Base-by-base conservation (phyloP, 768 basidiomycete genomes). In the Pleurotus eryngii region DNA sequence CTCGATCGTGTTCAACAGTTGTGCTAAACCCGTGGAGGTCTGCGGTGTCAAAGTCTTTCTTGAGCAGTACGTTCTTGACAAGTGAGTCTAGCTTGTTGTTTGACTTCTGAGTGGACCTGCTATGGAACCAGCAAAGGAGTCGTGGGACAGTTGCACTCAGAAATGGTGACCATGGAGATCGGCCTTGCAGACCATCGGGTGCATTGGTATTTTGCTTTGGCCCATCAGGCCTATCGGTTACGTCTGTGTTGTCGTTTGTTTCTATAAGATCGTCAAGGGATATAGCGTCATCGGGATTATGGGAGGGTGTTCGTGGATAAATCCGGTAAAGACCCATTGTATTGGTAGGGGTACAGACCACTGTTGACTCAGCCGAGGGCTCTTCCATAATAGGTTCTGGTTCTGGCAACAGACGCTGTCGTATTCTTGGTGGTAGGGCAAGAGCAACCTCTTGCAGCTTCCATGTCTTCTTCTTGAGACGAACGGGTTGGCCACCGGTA, bases 51-150 rank as follows among this genome's bases (percentile, higher is more conserved):
- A 75, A 74, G 17, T 60, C 55, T 1, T 59, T 59, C 8, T 66
- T 59, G 0, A 61, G 46, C 3, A 74, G 46, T 8, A 70, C 69
- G 0, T 60, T 61, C 12, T 68, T 37, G 22, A 70, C 67, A 0
- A 77, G 64, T 0, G 57, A 57, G 22, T 74, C 57, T 1, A 72
- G 46, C 30, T 71, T 69, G 1, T 43, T 43, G 11, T 55, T 53
- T 1, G 73, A 72, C 49, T 74, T 76, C 2, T 39, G 20, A 12
- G 48, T 65, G 0, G 68, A 67, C 1, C 67, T 64, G 1, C 57
- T 59, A 46, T 72, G 73, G 5, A 65, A 63, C 74, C 74, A 75
- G n/a, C 61, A 30, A 61, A 71, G 61, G 11, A 71, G 68, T 0
- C 64, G 63, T 26, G 63, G 69, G 8, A 67, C 57, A 0, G 72